Evolutionary conservation across 2,329 filamentous ascomycete genomes (phyloP), one percentile per base, ranked within the genome.

Genomic region (Verticillium longisporum): DNA sequence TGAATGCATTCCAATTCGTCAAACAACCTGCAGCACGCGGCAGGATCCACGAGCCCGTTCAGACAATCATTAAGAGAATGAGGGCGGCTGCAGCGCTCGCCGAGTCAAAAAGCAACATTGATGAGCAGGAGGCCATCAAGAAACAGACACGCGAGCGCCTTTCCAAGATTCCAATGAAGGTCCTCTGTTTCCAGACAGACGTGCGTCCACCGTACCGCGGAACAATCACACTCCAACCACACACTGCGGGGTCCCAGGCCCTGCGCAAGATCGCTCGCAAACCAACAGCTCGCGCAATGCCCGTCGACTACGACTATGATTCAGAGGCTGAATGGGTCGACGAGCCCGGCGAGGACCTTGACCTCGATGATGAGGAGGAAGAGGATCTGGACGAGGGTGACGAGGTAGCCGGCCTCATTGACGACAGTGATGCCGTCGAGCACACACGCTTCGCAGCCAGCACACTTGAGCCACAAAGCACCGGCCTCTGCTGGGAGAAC

Each of bases 251-350:
- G 1, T 67, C 67, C n/a, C 70, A 79, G 1, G 81, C 82, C 34
- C 78, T 87, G 63, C 69, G 70, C 4, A 78, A 73, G 56, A 71
- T 87, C 6, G 83, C 84, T 62, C 71, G 84, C 68, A 76, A 85
- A 71, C 78, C 90, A 63, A 66, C 80, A 68, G 72, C 77, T 66
- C 72, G 81, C 63, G 75, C 78, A n/a, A 75, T 92, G 1, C 83
- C 87, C 5, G 81, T 90, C 4, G 81, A 91, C 67, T 96, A 96
- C 71, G 90, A 92, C 65, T 92, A 94, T 70, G 91, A 95, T 69
- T 94, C 90, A 3, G 91, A 96, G 72, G 90, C 85, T 6, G 91
- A 95, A 71, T 96, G 91, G 91, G 88, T 92, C 69, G 90, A 92
- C 61, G 83, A 88, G 63, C 84, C 86, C 34, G 88, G 89, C 32